phyloP scores from a whole-genome alignment of 345 rosid genomes.

The rapeseed (Brassica napus) region DNA sequence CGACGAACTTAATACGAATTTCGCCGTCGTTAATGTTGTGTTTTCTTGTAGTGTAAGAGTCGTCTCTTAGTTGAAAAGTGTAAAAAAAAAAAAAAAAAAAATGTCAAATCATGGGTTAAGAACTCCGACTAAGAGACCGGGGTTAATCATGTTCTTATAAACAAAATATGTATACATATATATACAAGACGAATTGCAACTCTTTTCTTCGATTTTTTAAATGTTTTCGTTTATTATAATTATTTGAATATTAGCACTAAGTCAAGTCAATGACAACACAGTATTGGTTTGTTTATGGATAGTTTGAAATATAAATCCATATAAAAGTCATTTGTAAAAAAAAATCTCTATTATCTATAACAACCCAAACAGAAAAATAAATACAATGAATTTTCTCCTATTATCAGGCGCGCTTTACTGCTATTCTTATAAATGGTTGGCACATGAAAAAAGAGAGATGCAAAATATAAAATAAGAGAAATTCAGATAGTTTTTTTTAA shows the following conservation, averaged over 20 bases:
- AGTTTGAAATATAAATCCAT: constrained; percentile 14
- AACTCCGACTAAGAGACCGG: no score
- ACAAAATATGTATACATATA: background rate
- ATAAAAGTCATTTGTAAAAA: constrained; percentile 19
- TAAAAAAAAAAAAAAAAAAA: no score
- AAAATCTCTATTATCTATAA: constrained; percentile 20
- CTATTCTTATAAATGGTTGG: constrained; percentile 42
- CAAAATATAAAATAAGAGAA: background rate
- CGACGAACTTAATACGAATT: no score
- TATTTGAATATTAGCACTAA: constrained; percentile 29
- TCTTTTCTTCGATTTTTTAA: constrained; percentile 10
- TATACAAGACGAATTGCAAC: constrained; percentile 21
- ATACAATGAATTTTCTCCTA: background rate
- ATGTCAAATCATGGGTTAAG: no score
- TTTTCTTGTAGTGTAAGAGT: no score
- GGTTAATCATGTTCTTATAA: no score
- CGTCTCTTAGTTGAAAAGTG: no score
- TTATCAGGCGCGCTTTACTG: constrained; percentile 46
- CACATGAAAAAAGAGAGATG: background rate
- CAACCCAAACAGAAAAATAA: background rate
- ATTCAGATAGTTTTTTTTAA: no score
- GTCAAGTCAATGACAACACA: constrained; percentile 44
- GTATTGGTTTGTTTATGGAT: constrained; percentile 16
- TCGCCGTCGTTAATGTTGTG: no score
- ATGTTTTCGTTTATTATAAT: background rate